phyloP scores from a whole-genome alignment of 2,329 filamentous ascomycete species.

The Amesomyces nigricolor region DNA sequence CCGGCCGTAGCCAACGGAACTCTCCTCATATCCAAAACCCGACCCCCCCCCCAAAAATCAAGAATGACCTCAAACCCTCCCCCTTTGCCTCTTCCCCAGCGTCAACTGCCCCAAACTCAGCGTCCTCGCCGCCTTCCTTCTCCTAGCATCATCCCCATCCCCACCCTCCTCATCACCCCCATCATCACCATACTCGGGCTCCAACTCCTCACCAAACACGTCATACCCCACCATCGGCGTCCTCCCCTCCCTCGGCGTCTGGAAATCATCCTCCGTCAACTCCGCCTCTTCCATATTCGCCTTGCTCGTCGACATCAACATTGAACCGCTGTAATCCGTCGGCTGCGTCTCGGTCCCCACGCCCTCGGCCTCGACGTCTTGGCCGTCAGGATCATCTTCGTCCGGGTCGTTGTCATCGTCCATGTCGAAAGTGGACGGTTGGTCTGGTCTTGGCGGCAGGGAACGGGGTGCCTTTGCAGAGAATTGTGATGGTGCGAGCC shows the following conservation, averaged over 20 bases:
- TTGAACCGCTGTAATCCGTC: no score
- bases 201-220: slow-evolving; percentile 40
- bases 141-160: slow-evolving; percentile 29
- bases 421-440: slow-evolving; percentile 29
- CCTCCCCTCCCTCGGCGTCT: slow-evolving; percentile 47
- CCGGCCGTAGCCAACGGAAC: background rate
- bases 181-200: slow-evolving; percentile 33
- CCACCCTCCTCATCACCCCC: slow-evolving; percentile 31
- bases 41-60: background rate
- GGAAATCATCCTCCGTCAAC: slow-evolving; percentile 43
- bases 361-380: background rate
- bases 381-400: slow-evolving; percentile 14
- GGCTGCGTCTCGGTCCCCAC: background rate
- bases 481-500: slow-evolving; percentile 18
- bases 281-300: slow-evolving; percentile 23
- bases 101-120: slow-evolving; percentile 60
- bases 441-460: slow-evolving; percentile 17
- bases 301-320: background rate
- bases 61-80: slow-evolving; percentile 19
- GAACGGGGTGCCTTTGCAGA: slow-evolving; percentile 11
- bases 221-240: slow-evolving; percentile 32
- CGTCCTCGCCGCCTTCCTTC: slow-evolving; percentile 54
- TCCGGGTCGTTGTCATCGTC: slow-evolving; percentile 37
- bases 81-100: slow-evolving; percentile 35
- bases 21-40: no score